Evolutionary conservation across 2,329 filamentous ascomycete species (phyloP).

Genomic region (Colletotrichum agaves): DNA sequence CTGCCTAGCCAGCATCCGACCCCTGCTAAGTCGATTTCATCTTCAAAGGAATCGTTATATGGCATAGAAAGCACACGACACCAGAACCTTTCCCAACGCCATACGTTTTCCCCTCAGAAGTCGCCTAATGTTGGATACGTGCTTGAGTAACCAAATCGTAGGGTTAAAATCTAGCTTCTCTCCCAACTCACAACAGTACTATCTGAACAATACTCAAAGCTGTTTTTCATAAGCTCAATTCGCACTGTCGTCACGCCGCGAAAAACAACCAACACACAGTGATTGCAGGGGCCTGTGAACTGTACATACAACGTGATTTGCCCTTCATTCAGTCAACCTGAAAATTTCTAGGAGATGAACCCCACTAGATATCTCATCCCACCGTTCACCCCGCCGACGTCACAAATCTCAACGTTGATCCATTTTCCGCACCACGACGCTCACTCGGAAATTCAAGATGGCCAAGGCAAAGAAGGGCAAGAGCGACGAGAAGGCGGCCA

Average conservation of each 20-base stretch:
- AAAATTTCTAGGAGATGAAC: constrained; percentile 33
- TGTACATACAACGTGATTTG: constrained; percentile 22
- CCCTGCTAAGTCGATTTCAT: constrained; percentile 3
- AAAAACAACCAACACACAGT: not conserved
- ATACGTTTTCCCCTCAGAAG: too few species aligned
- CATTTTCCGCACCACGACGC: constrained; percentile 5
- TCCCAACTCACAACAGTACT: not conserved
- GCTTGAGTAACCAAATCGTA: too few species aligned
- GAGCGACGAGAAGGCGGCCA: constrained; percentile 61
- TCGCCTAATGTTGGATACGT: too few species aligned
- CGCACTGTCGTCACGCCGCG: not conserved
- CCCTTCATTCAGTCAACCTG: constrained; percentile 26
- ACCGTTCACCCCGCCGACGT: constrained; percentile 34
- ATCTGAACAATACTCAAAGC: not conserved
- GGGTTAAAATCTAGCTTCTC: not conserved
- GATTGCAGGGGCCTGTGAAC: constrained; percentile 15
- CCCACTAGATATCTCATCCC: constrained; percentile 35
- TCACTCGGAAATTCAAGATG: constrained; percentile 46
- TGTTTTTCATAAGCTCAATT: not conserved
- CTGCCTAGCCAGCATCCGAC: constrained; percentile 13
- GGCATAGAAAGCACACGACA: constrained; percentile 20
- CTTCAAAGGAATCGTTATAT: constrained; percentile 3
- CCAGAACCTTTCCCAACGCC: too few species aligned
- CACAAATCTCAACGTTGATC: constrained; percentile 21
- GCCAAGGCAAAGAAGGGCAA: constrained; percentile 63